A percentile compares a stretch with the other conserved stretches of the same genome.
Evolutionary conservation across 176 grass and related monocot species (phyloP).

Genomic region (Zea luxurians): DNA sequence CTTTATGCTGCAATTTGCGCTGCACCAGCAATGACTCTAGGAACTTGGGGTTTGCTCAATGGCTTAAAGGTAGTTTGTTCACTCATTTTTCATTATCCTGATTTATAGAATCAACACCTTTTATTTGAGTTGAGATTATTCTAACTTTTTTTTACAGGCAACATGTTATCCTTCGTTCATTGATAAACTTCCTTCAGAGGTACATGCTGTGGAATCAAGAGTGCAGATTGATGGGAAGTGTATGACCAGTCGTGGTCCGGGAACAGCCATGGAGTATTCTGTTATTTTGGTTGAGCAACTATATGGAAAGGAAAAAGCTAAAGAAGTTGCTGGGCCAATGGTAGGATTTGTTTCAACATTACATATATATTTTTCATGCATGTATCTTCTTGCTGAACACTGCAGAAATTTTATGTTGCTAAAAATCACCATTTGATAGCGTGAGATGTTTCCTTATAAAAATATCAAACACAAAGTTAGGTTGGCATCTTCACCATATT

Average conservation of each 20-base stretch:
- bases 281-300: conserved; percentile 65
- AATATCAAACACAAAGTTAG: not conserved
- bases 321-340: conserved; percentile 68
- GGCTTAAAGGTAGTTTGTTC: conserved; percentile 48
- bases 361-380: not conserved
- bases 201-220: conserved; percentile 63
- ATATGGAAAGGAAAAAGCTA: conserved; percentile 71
- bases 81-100: not conserved
- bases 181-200: conserved; percentile 64
- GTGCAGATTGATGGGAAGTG: conserved; percentile 73
- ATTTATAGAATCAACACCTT: not conserved
- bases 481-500: not conserved
- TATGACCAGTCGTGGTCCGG: conserved; percentile 66
- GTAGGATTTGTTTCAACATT: conserved; percentile 44
- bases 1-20: conserved; percentile 72
- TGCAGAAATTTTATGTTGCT: conserved; percentile 9
- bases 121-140: not conserved
- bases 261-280: conserved; percentile 74
- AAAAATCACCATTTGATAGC: not conserved
- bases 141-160: conserved; percentile 40
- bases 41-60: conserved; percentile 76
- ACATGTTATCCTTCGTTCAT: conserved; percentile 77
- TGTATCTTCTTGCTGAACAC: not conserved
- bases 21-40: conserved; percentile 65
- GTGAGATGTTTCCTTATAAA: not conserved